Base-by-base conservation (phyloP, 1,284 basidiomycete species). In the Sphaerobolus stellatus region DNA sequence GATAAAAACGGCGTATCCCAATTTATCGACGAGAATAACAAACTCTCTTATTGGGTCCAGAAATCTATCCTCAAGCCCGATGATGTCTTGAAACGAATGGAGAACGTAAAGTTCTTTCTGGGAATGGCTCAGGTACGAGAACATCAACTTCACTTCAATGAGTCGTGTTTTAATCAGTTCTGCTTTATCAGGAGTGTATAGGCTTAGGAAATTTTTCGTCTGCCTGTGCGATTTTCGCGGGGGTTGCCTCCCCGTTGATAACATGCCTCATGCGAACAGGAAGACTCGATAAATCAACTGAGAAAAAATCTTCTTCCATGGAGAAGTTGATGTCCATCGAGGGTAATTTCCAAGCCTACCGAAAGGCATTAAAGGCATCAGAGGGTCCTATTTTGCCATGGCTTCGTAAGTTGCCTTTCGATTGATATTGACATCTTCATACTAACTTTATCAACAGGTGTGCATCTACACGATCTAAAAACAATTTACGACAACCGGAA, bases 31-130 rank as follows among this genome's bases (percentile, higher is more conserved):
- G 66, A 64, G 13, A 75, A 74, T 54, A 74, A 74, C 59, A 70
- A 71, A 54, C 69, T 79, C 45, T 62, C 72, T 14, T 62, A 71
- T 22, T 79, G 75, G 74, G 71, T 77, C 9, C 75, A 76, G 58
- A 69, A 71, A 52, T 73, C 69, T 0, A 65, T 76, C 20, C 58
- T 77, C 20, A 68, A 71, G 38, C 71, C 67, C 36, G 70, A 74
- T 31, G 61, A 66, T 8, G 66, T 73, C 20, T 65, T 71, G 44
- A 54, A 61, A 16, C 65, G 77, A 8, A 67, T 66, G 7, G 66
- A 68, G 16, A 71, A 71, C 8, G 64, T 76, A 38, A 74, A 70
- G 52, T 77, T 74, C 56, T 78, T 78, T 57, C 66, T 78, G 48
- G 67, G 73, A 52, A 66, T 70, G 8, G 75, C 75, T 20, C 59